A percentile compares a stretch with the other conserved stretches of the same genome.
phyloP scores from a whole-genome alignment of 768 basidiomycete genomes.

The Pulveroboletus sp. region DNA sequence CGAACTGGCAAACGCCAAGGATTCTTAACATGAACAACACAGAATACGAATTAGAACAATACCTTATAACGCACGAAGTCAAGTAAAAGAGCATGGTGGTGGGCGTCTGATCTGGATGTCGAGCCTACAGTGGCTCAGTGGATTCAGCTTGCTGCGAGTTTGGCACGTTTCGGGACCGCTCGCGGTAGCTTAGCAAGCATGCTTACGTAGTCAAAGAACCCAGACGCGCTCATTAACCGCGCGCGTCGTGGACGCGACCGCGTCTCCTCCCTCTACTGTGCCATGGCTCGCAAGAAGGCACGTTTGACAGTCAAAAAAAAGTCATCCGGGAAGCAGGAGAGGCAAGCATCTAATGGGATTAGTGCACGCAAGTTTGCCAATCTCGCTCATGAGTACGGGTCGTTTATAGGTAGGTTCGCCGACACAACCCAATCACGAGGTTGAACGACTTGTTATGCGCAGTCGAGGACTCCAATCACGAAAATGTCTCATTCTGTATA shows the following conservation, averaged over 20 bases:
- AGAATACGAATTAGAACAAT: slow-evolving; percentile 27
- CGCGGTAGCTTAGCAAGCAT: slow-evolving; percentile 3
- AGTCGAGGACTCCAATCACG: slow-evolving; percentile 16
- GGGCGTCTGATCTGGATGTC: slow-evolving; percentile 3
- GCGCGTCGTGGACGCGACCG: slow-evolving; percentile 21
- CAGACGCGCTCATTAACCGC: slow-evolving; percentile 25
- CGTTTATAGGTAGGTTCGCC: slow-evolving; percentile 17
- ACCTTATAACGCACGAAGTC: slow-evolving; percentile 40
- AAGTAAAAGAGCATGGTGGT: slow-evolving; percentile 40
- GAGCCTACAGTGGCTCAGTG: background rate
- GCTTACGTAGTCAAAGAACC: slow-evolving; percentile 19
- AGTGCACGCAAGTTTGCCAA: slow-evolving; percentile 11
- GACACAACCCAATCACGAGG: background rate
- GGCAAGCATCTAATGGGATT: slow-evolving; percentile 1
- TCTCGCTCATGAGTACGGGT: slow-evolving; percentile 1
- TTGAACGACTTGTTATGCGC: background rate
- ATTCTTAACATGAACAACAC: background rate
- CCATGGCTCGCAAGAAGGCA: slow-evolving; percentile 24
- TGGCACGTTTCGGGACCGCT: slow-evolving; percentile 12
- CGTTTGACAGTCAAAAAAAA: slow-evolving; percentile 20
- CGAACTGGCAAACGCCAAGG: slow-evolving; percentile 41
- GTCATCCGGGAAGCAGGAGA: background rate
- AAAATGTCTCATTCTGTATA: slow-evolving; percentile 21
- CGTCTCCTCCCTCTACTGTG: slow-evolving; percentile 1
- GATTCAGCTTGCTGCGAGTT: background rate